Evolutionary conservation across 2,329 filamentous ascomycete species (phyloP), one percentile per base, ranked within the genome.

Genomic region (Fusarium tricinctum): DNA sequence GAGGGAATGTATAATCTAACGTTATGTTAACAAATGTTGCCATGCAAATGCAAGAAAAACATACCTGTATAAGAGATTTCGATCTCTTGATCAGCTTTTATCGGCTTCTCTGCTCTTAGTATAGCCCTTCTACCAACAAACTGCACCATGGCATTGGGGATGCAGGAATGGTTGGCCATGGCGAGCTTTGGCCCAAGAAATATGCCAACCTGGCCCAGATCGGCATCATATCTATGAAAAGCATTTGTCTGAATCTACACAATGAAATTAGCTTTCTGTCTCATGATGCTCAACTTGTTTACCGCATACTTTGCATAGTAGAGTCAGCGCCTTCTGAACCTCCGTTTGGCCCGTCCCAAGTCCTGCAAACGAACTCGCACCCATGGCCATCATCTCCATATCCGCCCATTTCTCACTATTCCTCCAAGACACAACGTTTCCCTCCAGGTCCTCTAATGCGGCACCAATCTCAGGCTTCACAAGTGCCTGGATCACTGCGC

Each of bases 161-260:
- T 74, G 66, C 88, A 91, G 0, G 87, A 88, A 73, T 91, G 88
- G 66, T 91, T 90, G 22, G 83, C 82, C 83, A 89, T 88, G 59
- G 87, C 85, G 42, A 89, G 78, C 5, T 76, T 81, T 1, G 85
- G 81, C 65, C 89, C 85, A 38, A 90, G 77, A 63, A 87, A 89
- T 30, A 88, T 79, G 23, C 86, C 87, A 2, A 83, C 80, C 55
- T 84, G 80, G 2, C 81, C 84, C 9, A 84, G 75, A 69, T 89
- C 86, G 3, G 78, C 75, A 52, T 89, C 86, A 26, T 80, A 80
- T 52, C 85, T 80, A 70, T 87, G 86, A 73, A 90, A 90, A 6
- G 86, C 82, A 76, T 91, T 91, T 38, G 87, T 87, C 73, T 88
- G 82, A 60, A 89, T 83, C 87, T 89, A 58, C 20, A 2, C 12